Evolutionary conservation across 73 alveolate genomes (phyloP).

Genomic region (Paraurostyla sp.): DNA sequence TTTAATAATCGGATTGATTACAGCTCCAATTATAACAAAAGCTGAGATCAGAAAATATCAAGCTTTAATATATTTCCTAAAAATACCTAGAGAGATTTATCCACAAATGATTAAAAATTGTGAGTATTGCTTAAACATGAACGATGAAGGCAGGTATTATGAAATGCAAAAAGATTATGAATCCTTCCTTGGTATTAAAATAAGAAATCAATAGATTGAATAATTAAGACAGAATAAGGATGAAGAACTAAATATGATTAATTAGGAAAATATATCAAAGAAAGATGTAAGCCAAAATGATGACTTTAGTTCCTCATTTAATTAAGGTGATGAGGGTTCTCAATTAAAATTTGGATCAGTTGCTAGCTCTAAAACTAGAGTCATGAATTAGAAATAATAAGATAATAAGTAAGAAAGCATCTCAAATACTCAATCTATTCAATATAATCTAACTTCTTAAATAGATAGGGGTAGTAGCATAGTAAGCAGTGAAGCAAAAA

Average conservation of each 20-base stretch:
- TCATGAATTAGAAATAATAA: no score
- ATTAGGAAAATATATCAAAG: neutral
- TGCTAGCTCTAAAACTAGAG: no score
- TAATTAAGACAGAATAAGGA: slow-evolving; percentile 8
- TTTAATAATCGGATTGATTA: slow-evolving; percentile 9
- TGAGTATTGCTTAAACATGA: slow-evolving; percentile 35
- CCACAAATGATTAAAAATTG: slow-evolving; percentile 34
- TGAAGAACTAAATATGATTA: neutral
- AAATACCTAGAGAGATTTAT: slow-evolving; percentile 1
- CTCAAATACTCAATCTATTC: no score
- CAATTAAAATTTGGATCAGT: no score
- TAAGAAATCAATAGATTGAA: slow-evolving; percentile 3
- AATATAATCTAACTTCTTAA: no score
- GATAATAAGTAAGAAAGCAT: no score
- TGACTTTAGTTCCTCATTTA: no score
- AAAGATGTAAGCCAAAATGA: no score
- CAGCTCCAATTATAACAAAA: slow-evolving; percentile 32
- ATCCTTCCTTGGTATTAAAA: neutral
- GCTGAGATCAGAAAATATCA: slow-evolving; percentile 45
- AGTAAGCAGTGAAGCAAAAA: no score
- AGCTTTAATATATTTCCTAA: slow-evolving; percentile 37
- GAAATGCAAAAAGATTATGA: slow-evolving; percentile 21
- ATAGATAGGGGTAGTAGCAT: no score
- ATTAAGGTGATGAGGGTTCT: no score
- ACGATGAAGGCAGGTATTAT: slow-evolving; percentile 7